These are phyloP conservation scores for Kodamaea arcana DNA, from an alignment of 1,139 yeast genomes.

Conservation along the genomic window DNA sequence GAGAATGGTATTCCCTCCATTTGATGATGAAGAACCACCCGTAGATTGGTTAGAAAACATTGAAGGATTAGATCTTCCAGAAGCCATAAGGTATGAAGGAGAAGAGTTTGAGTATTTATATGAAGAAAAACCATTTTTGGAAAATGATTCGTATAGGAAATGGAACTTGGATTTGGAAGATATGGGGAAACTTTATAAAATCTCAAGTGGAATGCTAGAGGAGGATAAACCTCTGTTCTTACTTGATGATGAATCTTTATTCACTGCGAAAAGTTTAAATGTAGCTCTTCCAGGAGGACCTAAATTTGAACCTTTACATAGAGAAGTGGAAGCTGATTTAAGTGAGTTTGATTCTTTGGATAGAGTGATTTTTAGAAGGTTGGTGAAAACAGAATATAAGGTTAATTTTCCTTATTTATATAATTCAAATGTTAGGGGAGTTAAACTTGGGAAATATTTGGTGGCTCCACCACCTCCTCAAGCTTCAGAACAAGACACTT, in stretches of 20 bases:
- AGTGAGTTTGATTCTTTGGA: constrained; percentile 90
- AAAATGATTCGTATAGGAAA: constrained; percentile 63
- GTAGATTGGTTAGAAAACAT: constrained; percentile 76
- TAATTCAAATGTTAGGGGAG: constrained; percentile 71
- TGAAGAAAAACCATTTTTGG: constrained; percentile 70
- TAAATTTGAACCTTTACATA: constrained; percentile 83
- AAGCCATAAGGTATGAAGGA: constrained; percentile 61
- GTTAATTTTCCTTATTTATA: constrained; percentile 85
- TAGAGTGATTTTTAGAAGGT: constrained; percentile 74
- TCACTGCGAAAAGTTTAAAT: constrained; percentile 88
- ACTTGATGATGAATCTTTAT: constrained; percentile 73
- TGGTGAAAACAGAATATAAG: constrained; percentile 74
- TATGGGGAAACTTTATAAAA: constrained; percentile 61
- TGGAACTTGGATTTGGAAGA: constrained; percentile 66
- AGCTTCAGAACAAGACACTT: constrained; percentile 25
- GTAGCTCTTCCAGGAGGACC: constrained; percentile 94
- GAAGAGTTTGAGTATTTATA: constrained; percentile 74
- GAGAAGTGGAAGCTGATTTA: constrained; percentile 62
- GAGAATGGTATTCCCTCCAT: constrained; percentile 90
- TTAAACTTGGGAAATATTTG: constrained; percentile 38
- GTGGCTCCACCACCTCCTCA: constrained; percentile 43
- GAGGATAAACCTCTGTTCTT: constrained; percentile 35
- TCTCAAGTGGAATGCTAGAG: constrained; percentile 62
- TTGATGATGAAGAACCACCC: constrained; percentile 97
- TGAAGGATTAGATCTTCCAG: constrained; percentile 67